These are phyloP conservation scores for Stentor roeselii DNA, from an alignment of 73 alveolate species.

Conservation along the genomic window DNA sequence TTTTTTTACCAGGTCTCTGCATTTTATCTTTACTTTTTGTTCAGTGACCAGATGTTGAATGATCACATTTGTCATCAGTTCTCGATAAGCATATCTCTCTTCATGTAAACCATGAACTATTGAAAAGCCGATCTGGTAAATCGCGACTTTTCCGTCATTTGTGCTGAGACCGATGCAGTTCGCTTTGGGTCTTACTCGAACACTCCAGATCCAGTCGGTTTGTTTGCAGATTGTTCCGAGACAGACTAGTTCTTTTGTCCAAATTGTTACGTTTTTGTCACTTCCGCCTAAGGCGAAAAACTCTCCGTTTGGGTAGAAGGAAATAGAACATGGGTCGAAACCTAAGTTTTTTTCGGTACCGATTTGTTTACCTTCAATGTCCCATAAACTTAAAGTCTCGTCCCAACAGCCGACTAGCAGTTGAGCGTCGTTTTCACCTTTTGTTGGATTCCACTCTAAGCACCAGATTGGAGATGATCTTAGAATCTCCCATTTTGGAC, in stretches of 20 bases:
- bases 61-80: conserved; percentile 88
- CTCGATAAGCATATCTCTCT: conserved; percentile 88
- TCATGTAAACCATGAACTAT: conserved; percentile 79
- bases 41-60: conserved; percentile 88
- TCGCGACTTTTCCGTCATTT: conserved; percentile 47
- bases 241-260: conserved; percentile 71
- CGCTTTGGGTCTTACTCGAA: conserved; percentile 43
- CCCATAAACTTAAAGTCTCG: conserved; percentile 63
- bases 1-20: conserved; percentile 84
- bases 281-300: conserved; percentile 67
- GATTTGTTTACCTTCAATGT: conserved; percentile 35
- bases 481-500: conserved; percentile 41
- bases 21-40: conserved; percentile 74
- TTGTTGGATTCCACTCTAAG: conserved; percentile 55
- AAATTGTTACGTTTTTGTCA: conserved; percentile 63
- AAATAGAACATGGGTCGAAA: conserved; percentile 68
- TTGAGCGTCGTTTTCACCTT: conserved; percentile 40
- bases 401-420: conserved; percentile 90
- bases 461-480: conserved; percentile 74
- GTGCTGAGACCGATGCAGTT: conserved; percentile 46
- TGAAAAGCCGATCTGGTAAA: conserved; percentile 59
- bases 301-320: conserved; percentile 61
- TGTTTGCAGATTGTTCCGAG: conserved; percentile 63
- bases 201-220: conserved; percentile 72
- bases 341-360: conserved; percentile 63